Conservation (phyloP, 768 basidiomycete genomes). For the Mycena amicta region DNA sequence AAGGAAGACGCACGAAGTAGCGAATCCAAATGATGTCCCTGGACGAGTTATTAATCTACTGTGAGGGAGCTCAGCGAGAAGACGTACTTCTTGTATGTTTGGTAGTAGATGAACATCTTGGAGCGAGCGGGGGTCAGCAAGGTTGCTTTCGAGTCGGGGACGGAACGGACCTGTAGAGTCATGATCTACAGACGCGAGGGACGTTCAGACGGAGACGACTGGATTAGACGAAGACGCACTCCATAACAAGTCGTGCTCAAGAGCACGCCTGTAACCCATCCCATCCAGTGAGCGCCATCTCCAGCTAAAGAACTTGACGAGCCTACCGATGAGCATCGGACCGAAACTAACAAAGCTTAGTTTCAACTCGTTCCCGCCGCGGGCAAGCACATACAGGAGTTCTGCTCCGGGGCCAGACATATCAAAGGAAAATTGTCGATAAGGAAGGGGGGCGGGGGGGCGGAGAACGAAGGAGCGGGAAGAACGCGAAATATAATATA, state of each 20-base stretch:
- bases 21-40: slow-evolving; percentile 18
- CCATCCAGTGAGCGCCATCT: neutral
- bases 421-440: neutral
- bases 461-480: neutral
- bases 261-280: slow-evolving; percentile 12
- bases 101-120: slow-evolving; percentile 18
- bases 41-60: neutral
- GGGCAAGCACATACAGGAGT: slow-evolving; percentile 11
- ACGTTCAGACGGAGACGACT: neutral
- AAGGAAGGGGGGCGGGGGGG: neutral
- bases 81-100: slow-evolving; percentile 7
- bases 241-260: slow-evolving; percentile 13
- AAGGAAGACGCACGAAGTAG: slow-evolving; percentile 8
- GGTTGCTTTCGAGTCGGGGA: too few species aligned
- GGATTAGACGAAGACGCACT: neutral
- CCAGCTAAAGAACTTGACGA: too few species aligned
- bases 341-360: slow-evolving; percentile 11
- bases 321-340: slow-evolving; percentile 16
- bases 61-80: neutral
- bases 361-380: neutral
- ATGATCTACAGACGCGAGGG: slow-evolving; percentile 4
- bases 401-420: slow-evolving; percentile 22
- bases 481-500: neutral
- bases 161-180: slow-evolving; percentile 3
- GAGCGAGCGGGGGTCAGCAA: neutral